Conservation (phyloP, 345 rosid species). For the Sapria himalayana region DNA sequence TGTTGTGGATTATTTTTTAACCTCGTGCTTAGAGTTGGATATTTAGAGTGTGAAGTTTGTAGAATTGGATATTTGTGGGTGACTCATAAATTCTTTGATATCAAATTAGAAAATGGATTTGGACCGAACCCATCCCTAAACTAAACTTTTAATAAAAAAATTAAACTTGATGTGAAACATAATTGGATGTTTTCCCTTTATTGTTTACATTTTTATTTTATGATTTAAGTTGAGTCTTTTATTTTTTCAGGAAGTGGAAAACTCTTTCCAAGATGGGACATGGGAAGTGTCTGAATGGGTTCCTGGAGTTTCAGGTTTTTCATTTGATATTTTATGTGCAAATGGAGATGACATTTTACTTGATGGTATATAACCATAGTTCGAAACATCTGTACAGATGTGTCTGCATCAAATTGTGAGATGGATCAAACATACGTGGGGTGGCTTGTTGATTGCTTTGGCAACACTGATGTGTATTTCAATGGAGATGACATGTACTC, state of each 20-base stretch:
- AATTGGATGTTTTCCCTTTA: no score
- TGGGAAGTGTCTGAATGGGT: slow-evolving; percentile 32
- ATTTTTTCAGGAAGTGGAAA: slow-evolving; percentile 54
- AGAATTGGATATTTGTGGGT: no score
- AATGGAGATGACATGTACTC: slow-evolving; percentile 50
- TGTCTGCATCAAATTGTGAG: slow-evolving; percentile 32
- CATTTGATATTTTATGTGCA: slow-evolving; percentile 5
- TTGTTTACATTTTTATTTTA: slow-evolving; percentile 8
- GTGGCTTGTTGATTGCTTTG: slow-evolving; percentile 58
- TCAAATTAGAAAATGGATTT: no score
- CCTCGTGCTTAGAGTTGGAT: no score
- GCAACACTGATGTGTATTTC: slow-evolving; percentile 31
- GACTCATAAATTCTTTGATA: no score
- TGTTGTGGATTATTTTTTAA: no score
- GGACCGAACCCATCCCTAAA: no score
- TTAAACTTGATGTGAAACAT: no score
- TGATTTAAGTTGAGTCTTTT: no score
- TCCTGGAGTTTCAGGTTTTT: slow-evolving; percentile 51
- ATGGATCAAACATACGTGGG: slow-evolving; percentile 42
- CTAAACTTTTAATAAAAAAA: no score
- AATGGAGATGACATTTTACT: slow-evolving; percentile 4
- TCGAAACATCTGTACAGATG: slow-evolving; percentile 15
- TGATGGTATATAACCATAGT: slow-evolving; percentile 5
- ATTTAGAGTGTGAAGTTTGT: no score
- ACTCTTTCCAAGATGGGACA: slow-evolving; percentile 33